A percentile compares a stretch with the other conserved stretches of the same genome.
Evolutionary conservation across 768 basidiomycete genomes (phyloP).

Genomic region (Guyanaporus albipodus): DNA sequence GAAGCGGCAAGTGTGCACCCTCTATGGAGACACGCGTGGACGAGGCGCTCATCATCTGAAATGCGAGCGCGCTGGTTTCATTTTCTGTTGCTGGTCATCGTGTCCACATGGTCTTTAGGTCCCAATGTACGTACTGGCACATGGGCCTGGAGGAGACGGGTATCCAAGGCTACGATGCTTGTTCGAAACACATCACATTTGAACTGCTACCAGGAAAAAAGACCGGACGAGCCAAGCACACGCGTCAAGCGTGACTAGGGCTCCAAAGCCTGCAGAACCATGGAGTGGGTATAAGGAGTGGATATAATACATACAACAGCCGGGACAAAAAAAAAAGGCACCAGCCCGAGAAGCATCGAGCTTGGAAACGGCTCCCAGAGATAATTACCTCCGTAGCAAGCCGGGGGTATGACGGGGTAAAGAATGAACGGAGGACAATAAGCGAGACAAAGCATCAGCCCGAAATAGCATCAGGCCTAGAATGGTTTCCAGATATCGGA

Average conservation of each 20-base stretch:
- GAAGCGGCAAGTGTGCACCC: too few relatives aligned
- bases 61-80: too few relatives aligned
- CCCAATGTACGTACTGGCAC: too few relatives aligned
- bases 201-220: too few relatives aligned
- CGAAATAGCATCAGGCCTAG: background rate
- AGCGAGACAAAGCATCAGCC: too few relatives aligned
- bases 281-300: background rate
- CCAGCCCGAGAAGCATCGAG: background rate
- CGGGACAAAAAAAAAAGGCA: background rate
- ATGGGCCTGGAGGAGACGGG: too few relatives aligned
- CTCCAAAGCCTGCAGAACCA: background rate
- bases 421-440: too few relatives aligned
- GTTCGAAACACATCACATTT: background rate
- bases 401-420: too few relatives aligned
- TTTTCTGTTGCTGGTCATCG: too few relatives aligned
- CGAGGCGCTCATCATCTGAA: constrained; percentile 6
- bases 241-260: constrained; percentile 10
- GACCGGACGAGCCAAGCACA: constrained; percentile 2
- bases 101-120: too few relatives aligned
- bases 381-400: too few relatives aligned
- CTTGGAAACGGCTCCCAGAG: too few relatives aligned
- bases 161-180: constrained; percentile 9
- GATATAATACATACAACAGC: background rate
- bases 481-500: constrained; percentile 15
- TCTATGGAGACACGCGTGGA: background rate